A percentile compares a stretch with the other conserved stretches of the same genome.
Conservation (phyloP, 805 yeast species). For the Wickerhamomyces bovis region DNA sequence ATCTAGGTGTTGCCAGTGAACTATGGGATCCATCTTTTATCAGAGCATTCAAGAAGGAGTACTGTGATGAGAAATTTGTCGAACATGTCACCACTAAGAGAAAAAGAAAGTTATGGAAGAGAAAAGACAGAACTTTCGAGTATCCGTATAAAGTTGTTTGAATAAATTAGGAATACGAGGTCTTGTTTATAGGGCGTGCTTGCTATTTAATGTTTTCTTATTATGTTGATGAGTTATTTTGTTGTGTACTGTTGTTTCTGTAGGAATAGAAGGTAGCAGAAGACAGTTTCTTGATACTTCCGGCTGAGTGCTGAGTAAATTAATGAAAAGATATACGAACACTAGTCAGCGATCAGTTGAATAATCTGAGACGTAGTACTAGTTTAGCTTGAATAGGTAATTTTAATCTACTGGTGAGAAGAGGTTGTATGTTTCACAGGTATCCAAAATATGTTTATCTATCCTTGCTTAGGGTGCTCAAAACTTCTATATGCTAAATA, state of each 20-base stretch:
- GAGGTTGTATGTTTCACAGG: constrained; percentile 43
- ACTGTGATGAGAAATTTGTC: constrained; percentile 79
- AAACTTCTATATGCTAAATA: too few species aligned
- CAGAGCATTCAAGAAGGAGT: constrained; percentile 51
- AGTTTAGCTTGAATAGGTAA: too few species aligned
- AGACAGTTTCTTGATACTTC: too few species aligned
- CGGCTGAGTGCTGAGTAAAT: too few species aligned
- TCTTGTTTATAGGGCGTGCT: not conserved
- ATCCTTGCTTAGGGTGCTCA: constrained; percentile 33
- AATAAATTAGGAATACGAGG: not conserved
- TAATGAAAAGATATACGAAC: too few species aligned
- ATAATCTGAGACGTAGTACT: too few species aligned
- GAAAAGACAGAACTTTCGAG: constrained; percentile 75
- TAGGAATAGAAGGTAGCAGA: too few species aligned
- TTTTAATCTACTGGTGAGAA: too few species aligned
- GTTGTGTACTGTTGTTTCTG: not conserved
- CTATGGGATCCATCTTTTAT: constrained; percentile 96
- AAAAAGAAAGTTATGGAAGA: constrained; percentile 90
- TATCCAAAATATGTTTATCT: constrained; percentile 45
- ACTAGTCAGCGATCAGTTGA: too few species aligned
- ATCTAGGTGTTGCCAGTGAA: constrained; percentile 93
- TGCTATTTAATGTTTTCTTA: not conserved
- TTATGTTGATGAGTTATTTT: not conserved
- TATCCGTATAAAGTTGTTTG: constrained; percentile 64
- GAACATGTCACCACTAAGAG: constrained; percentile 77